A percentile compares a stretch with the other conserved stretches of the same genome.
Evolutionary conservation across 495 filamentous ascomycete genomes (phyloP).

Genomic region (Aspergillus haitiensis): DNA sequence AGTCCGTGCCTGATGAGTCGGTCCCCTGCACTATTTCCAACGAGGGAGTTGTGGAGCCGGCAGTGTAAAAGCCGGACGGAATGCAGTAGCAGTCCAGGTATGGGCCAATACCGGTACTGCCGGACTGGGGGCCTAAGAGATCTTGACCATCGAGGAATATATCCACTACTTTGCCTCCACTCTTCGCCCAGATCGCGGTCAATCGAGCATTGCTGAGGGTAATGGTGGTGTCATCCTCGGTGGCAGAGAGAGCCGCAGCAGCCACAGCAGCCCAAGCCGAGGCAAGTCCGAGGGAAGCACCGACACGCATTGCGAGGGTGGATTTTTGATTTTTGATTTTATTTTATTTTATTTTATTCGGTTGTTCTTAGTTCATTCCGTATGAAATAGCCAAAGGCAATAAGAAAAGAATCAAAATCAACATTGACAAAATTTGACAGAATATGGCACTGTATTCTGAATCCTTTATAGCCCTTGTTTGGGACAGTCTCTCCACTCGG

Average conservation of each 20-base stretch:
- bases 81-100: slow-evolving; percentile 62
- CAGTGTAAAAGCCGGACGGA: slow-evolving; percentile 54
- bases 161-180: slow-evolving; percentile 40
- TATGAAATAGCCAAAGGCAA: too few species aligned
- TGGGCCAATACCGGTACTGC: slow-evolving; percentile 49
- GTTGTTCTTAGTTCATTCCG: too few species aligned
- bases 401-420: too few species aligned
- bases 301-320: slow-evolving; percentile 15
- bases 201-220: slow-evolving; percentile 51
- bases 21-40: slow-evolving; percentile 49
- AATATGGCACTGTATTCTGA: not conserved
- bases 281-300: slow-evolving; percentile 8
- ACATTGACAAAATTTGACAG: not conserved
- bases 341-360: too few species aligned
- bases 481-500: not conserved
- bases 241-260: slow-evolving; percentile 28
- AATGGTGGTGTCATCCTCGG: slow-evolving; percentile 28
- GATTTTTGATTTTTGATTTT: too few species aligned
- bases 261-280: slow-evolving; percentile 15
- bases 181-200: slow-evolving; percentile 44
- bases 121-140: slow-evolving; percentile 46
- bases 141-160: slow-evolving; percentile 51
- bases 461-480: not conserved
- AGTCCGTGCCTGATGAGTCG: slow-evolving; percentile 48
- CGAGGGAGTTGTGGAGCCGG: slow-evolving; percentile 45